phyloP scores from a whole-genome alignment of 2,329 filamentous ascomycete genomes.

The Colletotrichum nymphaeae region DNA sequence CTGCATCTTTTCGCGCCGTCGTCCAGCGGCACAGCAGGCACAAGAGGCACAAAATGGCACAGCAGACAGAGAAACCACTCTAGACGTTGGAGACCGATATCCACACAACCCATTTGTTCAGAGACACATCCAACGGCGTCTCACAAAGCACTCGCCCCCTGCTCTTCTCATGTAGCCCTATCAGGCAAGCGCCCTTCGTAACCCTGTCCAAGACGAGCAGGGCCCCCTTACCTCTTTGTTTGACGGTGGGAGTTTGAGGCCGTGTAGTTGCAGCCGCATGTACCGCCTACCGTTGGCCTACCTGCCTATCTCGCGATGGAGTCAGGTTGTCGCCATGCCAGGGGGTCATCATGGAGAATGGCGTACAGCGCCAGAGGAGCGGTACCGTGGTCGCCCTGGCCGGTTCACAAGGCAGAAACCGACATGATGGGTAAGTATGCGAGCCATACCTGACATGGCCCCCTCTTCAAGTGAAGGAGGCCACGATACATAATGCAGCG shows the following conservation, averaged over 20 bases:
- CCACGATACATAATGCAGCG: slow-evolving; percentile 30
- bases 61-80: neutral
- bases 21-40: slow-evolving; percentile 27
- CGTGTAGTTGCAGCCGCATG: neutral
- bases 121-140: slow-evolving; percentile 4
- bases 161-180: slow-evolving; percentile 11
- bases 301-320: slow-evolving; percentile 24
- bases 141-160: neutral
- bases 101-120: slow-evolving; percentile 3
- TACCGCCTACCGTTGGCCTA: neutral
- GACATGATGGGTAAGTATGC: neutral
- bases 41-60: slow-evolving; percentile 17
- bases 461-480: slow-evolving; percentile 7
- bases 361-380: slow-evolving; percentile 10
- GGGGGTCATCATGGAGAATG: neutral
- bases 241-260: slow-evolving; percentile 11
- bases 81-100: neutral
- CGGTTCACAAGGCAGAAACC: slow-evolving; percentile 11
- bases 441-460: neutral
- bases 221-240: neutral
- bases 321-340: slow-evolving; percentile 10
- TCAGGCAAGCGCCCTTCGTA: slow-evolving; percentile 29
- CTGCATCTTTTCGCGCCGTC: neutral
- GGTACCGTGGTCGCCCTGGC: neutral
- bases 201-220: slow-evolving; percentile 15